Evolutionary conservation across 164 flowering plant species (phyloP), one percentile per base, ranked within the genome.

Genomic region (Chloranthus sessilifolius): DNA sequence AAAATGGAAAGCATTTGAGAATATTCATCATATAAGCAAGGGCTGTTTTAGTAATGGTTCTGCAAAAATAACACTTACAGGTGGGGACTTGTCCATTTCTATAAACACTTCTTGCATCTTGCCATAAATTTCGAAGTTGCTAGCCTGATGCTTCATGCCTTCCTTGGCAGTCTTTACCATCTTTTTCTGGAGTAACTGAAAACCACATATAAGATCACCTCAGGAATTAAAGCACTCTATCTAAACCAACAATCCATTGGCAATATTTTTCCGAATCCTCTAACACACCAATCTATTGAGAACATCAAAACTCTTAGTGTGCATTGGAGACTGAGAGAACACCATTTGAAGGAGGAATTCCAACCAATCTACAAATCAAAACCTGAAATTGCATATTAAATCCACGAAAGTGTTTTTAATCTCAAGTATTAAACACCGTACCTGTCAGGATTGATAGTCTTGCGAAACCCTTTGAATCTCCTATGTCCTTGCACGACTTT

Each of bases 241-340:
- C 11, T 10, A 9, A 21, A 37, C 14, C n/a, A 9, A n/a, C 11
- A 41, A 24, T 7, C 11, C 28, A 10, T 12, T 1, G 24, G 33
- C 3, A n/a, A n/a, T n/a, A n/a, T n/a, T 35, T 34, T 9, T 49
- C 30, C 3, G 1, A 27, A 33, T n/a, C n/a, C n/a, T n/a, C 15
- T 8, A 17, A 34, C 60, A 17, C n/a, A 74, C 79, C 79, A 68
- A 76, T 47, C 59, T 63, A 47, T 61, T 75, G 23, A 75, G 76
- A 60, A 69, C 70, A 23, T 74, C 69, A 46, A 75, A 69, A 58
- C 76, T 74, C 55, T 71, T 74, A 2, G 79, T 71, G 62, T 74
- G 79, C 79, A 71, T 74, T 29, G 79, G 79, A 28, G 79, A 69
- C 35, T 75, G 79, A 38, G 79, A 75, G 65, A 20, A 75, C 79